These are phyloP conservation scores for Sequoiadendron giganteum DNA, from an alignment of 75 land plant genomes.

Conservation along the genomic window DNA sequence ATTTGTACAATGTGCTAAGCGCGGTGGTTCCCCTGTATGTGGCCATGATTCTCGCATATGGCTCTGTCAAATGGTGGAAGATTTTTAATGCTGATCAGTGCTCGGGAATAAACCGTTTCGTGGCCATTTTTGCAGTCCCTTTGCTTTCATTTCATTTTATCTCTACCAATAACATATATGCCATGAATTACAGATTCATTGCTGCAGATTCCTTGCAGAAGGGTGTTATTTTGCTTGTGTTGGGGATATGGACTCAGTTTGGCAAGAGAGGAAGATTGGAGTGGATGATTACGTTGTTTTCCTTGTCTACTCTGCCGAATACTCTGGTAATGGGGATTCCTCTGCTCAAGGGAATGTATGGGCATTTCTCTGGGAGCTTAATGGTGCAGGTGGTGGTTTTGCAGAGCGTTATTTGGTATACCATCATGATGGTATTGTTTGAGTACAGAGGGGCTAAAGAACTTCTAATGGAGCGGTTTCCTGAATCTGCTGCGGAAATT, in stretches of 20 bases:
- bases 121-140: slow-evolving; percentile 66
- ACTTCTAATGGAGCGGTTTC: slow-evolving; percentile 39
- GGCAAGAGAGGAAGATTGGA: slow-evolving; percentile 35
- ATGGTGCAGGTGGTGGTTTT: slow-evolving; percentile 88
- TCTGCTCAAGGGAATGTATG: slow-evolving; percentile 63
- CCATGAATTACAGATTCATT: slow-evolving; percentile 56
- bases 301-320: slow-evolving; percentile 63
- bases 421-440: slow-evolving; percentile 31
- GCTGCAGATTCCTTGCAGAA: slow-evolving; percentile 60
- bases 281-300: slow-evolving; percentile 60
- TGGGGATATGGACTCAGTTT: slow-evolving; percentile 33
- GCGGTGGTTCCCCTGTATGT: slow-evolving; percentile 86
- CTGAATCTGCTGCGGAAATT: slow-evolving; percentile 28
- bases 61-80: slow-evolving; percentile 75
- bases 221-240: slow-evolving; percentile 25
- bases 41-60: slow-evolving; percentile 88
- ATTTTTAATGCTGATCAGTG: slow-evolving; percentile 62
- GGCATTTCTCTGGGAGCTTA: slow-evolving; percentile 43
- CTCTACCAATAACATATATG: slow-evolving; percentile 48
- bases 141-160: slow-evolving; percentile 71
- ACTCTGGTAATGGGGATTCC: slow-evolving; percentile 78
- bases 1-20: slow-evolving; percentile 79
- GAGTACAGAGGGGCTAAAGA: slow-evolving; percentile 34
- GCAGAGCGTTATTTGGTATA: slow-evolving; percentile 87
- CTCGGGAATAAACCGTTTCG: slow-evolving; percentile 69